Conservation (phyloP, 176 grass and related monocot genomes). For the Canna indica region DNA sequence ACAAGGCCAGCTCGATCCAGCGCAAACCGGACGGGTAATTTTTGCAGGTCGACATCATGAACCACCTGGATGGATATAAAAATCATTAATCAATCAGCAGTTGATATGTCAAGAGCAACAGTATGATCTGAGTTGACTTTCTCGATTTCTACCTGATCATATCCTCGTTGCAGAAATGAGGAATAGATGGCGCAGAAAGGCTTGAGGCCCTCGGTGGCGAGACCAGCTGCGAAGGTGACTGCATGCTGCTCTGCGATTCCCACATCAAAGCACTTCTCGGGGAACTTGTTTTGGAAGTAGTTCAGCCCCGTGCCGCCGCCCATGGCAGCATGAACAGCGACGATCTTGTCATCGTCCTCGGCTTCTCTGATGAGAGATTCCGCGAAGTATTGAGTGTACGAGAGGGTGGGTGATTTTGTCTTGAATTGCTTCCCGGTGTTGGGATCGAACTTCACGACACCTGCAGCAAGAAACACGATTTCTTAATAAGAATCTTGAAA, state of each 20-base stretch:
- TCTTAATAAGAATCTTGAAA: not conserved
- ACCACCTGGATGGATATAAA: constrained; percentile 35
- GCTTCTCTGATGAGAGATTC: constrained; percentile 73
- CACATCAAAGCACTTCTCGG: constrained; percentile 93
- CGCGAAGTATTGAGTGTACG: constrained; percentile 87
- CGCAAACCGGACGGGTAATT: constrained; percentile 72
- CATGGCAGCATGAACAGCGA: constrained; percentile 94
- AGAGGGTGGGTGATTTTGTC: constrained; percentile 28
- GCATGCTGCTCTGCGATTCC: constrained; percentile 98
- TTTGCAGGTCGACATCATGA: constrained; percentile 91
- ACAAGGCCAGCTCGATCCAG: constrained; percentile 79
- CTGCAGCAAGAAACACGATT: constrained; percentile 16
- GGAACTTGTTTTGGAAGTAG: constrained; percentile 83
- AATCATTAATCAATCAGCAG: not conserved
- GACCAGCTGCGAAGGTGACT: constrained; percentile 76
- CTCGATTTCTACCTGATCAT: constrained; percentile 55
- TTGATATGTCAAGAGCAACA: not conserved
- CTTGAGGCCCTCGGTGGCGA: constrained; percentile 77
- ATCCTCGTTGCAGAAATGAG: constrained; percentile 87
- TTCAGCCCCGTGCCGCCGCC: constrained; percentile 91
- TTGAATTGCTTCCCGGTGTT: constrained; percentile 63
- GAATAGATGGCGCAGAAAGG: constrained; percentile 98
- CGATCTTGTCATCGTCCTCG: constrained; percentile 53
- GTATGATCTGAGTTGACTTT: not conserved
- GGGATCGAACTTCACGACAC: constrained; percentile 81